Percentiles rank a stretch among this genome's conserved stretches.
phyloP scores from a whole-genome alignment of 495 filamentous ascomycete species.

The Endocarpon pusillum region DNA sequence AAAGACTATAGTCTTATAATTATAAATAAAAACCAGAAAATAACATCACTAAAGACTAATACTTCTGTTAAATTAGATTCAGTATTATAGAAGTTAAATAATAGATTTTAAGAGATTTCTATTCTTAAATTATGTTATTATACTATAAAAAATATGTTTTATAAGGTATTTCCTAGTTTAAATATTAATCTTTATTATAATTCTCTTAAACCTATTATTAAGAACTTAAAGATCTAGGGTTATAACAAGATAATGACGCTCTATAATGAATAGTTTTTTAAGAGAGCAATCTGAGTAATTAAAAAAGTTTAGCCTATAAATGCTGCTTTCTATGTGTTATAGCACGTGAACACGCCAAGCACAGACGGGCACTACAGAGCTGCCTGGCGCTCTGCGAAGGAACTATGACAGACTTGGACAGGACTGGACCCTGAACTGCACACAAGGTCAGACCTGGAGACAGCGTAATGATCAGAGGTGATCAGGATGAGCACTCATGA shows the following conservation, averaged over 20 bases:
- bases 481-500: no score
- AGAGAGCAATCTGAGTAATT: not conserved
- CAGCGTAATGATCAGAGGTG: no score
- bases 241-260: not conserved
- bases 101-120: not conserved
- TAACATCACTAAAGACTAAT: not conserved
- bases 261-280: not conserved
- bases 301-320: not conserved
- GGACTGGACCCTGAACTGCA: no score
- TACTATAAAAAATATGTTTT: not conserved
- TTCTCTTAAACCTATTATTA: not conserved
- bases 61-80: not conserved
- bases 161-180: not conserved
- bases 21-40: not conserved
- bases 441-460: no score
- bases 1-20: not conserved
- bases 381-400: no score
- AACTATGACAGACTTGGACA: no score
- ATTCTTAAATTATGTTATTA: not conserved
- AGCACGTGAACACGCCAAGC: no score
- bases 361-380: no score
- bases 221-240: not conserved
- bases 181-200: not conserved
- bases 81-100: not conserved
- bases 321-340: slow-evolving; percentile 1